Evolutionary conservation across 768 basidiomycete species (phyloP).

Genomic region (Termitomyces sp.): DNA sequence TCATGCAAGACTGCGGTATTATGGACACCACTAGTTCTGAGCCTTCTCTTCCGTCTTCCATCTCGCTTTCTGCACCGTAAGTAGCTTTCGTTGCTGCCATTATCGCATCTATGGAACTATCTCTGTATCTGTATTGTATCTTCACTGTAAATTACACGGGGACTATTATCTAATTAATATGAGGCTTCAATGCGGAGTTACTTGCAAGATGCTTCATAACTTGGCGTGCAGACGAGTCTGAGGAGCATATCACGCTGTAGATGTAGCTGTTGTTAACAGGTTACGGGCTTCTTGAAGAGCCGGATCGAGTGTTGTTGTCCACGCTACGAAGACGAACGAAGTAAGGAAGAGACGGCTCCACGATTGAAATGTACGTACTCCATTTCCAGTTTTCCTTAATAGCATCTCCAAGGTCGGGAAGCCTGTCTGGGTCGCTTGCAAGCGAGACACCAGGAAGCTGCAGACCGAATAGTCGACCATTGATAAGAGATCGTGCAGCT

Average conservation of each 20-base stretch:
- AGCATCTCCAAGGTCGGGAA: slow-evolving; percentile 26
- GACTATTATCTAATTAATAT: not conserved
- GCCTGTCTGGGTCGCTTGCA: slow-evolving; percentile 17
- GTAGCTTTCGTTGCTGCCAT: not conserved
- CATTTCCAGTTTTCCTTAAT: slow-evolving; percentile 31
- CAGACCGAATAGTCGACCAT: slow-evolving; percentile 28
- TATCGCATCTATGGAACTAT: not conserved
- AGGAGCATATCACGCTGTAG: not conserved
- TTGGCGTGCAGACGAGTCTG: not conserved
- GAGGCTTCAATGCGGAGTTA: not conserved
- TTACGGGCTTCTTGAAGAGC: slow-evolving; percentile 7
- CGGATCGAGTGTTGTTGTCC: slow-evolving; percentile 7
- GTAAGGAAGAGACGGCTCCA: not conserved
- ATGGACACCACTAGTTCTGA: slow-evolving; percentile 28
- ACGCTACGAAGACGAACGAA: not conserved
- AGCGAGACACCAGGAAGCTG: slow-evolving; percentile 22
- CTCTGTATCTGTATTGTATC: not conserved
- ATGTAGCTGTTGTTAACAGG: not conserved
- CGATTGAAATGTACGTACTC: slow-evolving; percentile 17
- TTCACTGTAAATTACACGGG: not conserved
- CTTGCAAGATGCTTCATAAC: not conserved
- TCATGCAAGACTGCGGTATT: slow-evolving; percentile 51
- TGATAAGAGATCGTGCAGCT: slow-evolving; percentile 25
- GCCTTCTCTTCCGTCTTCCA: slow-evolving; percentile 3
- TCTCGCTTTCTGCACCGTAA: not conserved